phyloP scores from a whole-genome alignment of 768 basidiomycete genomes.

The Infundibulicybe gibba region DNA sequence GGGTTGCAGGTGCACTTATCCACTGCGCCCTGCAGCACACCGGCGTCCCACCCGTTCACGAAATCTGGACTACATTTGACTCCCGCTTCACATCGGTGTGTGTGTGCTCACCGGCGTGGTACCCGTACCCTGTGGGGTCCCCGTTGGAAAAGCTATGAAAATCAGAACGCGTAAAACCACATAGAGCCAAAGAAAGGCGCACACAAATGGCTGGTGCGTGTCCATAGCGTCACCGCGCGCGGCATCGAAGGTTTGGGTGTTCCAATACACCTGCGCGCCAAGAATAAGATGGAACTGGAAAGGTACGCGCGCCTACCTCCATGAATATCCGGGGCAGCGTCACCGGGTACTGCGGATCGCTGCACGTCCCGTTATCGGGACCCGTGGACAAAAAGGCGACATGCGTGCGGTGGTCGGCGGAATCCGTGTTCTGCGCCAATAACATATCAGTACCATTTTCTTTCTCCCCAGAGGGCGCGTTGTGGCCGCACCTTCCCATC shows the following conservation, averaged over 20 bases:
- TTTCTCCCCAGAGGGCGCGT: not conserved
- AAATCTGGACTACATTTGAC: slow-evolving; percentile 31
- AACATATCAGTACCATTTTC: not conserved
- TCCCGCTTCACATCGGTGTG: not conserved
- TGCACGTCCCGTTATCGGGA: slow-evolving; percentile 46
- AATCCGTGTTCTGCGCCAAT: slow-evolving; percentile 39
- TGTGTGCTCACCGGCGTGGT: slow-evolving; percentile 43
- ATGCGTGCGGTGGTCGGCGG: slow-evolving; percentile 49
- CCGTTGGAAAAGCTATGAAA: slow-evolving; percentile 42
- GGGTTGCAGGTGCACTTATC: slow-evolving; percentile 47
- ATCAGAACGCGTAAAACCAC: not conserved
- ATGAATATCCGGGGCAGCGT: slow-evolving; percentile 47
- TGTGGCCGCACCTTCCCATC: slow-evolving; percentile 40
- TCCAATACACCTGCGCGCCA: slow-evolving; percentile 43
- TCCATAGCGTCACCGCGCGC: slow-evolving; percentile 40
- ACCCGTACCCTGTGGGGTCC: slow-evolving; percentile 61
- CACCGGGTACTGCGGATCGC: slow-evolving; percentile 40
- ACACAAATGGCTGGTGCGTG: slow-evolving; percentile 50
- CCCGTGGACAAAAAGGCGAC: slow-evolving; percentile 44
- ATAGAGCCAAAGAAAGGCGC: slow-evolving; percentile 15
- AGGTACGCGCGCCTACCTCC: slow-evolving; percentile 36
- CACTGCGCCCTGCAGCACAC: slow-evolving; percentile 51
- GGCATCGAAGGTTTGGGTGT: slow-evolving; percentile 28
- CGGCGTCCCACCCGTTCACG: slow-evolving; percentile 58
- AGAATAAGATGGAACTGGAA: not conserved